Evolutionary conservation across 768 basidiomycete genomes (phyloP).

Genomic region (Tricholoma flavovirens): DNA sequence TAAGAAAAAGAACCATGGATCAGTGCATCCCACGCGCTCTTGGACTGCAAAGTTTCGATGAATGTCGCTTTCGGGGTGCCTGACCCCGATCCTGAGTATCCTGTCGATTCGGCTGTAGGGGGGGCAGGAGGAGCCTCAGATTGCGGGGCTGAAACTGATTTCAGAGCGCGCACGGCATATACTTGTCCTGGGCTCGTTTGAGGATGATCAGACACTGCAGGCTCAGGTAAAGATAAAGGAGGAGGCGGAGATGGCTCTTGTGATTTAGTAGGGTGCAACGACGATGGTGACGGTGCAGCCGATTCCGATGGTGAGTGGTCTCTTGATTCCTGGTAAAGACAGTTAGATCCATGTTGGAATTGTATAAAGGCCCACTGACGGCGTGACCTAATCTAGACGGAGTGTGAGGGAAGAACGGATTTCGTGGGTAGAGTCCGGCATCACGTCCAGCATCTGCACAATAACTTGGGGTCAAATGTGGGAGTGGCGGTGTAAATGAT

Average conservation of each 20-base stretch:
- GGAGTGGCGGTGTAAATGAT: constrained; percentile 26
- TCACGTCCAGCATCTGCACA: constrained; percentile 21
- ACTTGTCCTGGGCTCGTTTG: neutral
- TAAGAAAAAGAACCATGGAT: constrained; percentile 65
- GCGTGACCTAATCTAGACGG: constrained; percentile 16
- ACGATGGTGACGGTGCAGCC: constrained; percentile 8
- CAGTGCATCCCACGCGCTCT: constrained; percentile 63
- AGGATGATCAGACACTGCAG: constrained; percentile 4
- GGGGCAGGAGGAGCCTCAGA: constrained; percentile 6
- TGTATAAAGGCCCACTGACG: constrained; percentile 9
- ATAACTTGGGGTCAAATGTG: constrained; percentile 17
- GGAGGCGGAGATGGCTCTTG: constrained; percentile 9
- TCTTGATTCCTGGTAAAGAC: constrained; percentile 9
- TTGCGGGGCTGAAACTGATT: constrained; percentile 13
- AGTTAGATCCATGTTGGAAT: constrained; percentile 1
- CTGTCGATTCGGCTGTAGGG: neutral
- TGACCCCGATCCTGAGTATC: constrained; percentile 13
- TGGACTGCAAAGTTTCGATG: constrained; percentile 51
- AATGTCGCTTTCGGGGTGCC: constrained; percentile 41
- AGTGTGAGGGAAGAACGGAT: constrained; percentile 17
- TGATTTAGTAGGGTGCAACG: constrained; percentile 6
- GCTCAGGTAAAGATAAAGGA: constrained; percentile 10
- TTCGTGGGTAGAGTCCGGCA: constrained; percentile 22
- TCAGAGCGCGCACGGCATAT: constrained; percentile 11
- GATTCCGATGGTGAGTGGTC: constrained; percentile 10